phyloP scores from a whole-genome alignment of 495 filamentous ascomycete genomes.

The Annulohypoxylon maeteangense region DNA sequence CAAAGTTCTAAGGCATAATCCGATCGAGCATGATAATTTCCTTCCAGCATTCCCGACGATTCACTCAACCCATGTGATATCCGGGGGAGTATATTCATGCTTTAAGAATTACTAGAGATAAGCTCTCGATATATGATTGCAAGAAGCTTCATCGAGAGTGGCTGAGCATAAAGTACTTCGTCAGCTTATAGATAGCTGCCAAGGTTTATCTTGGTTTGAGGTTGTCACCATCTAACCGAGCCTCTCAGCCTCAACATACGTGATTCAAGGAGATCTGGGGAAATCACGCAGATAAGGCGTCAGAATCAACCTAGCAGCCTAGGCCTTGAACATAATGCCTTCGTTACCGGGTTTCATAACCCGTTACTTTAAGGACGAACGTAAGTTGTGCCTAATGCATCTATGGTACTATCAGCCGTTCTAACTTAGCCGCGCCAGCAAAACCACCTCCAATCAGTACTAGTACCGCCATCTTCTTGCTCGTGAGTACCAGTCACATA shows the following conservation, averaged over 20 bases:
- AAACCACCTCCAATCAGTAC: conserved; percentile 51
- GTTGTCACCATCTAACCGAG: background rate
- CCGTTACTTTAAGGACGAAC: conserved; percentile 46
- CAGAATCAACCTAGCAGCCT: background rate
- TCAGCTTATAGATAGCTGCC: conserved; percentile 4
- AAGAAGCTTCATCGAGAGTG: conserved; percentile 6
- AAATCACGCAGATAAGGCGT: conserved; percentile 4
- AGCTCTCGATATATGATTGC: background rate
- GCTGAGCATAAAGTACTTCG: background rate
- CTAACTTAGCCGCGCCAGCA: conserved; percentile 45
- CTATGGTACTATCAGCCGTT: background rate
- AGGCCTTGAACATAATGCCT: conserved; percentile 34
- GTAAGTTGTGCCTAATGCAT: conserved; percentile 29
- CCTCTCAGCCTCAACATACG: conserved; percentile 3
- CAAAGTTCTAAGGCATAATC: conserved; percentile 40
- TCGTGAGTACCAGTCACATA: conserved; percentile 40
- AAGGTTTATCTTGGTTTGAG: background rate
- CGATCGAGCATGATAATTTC: conserved; percentile 43
- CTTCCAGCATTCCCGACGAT: conserved; percentile 34
- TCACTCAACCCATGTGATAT: conserved; percentile 29
- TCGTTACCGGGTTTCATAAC: conserved; percentile 41
- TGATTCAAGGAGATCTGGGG: background rate
- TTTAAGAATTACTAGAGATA: conserved; percentile 7
- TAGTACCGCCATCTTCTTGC: conserved; percentile 45
- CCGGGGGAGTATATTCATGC: conserved; percentile 28